phyloP scores from a whole-genome alignment of 225 moss, liverwort and hornwort species.

The Takakia lepidozioides region DNA sequence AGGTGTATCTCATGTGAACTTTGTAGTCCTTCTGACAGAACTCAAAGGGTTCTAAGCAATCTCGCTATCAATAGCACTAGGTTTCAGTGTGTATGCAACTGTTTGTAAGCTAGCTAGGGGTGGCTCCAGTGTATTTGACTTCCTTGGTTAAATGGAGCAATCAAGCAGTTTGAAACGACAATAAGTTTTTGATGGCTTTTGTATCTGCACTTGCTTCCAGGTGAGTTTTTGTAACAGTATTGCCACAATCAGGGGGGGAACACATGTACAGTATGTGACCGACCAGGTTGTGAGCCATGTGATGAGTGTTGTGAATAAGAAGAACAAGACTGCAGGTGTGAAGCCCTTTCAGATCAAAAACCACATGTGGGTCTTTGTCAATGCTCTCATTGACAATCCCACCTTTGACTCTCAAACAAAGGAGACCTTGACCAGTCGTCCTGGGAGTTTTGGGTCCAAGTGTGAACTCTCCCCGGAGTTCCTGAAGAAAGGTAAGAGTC shows the following conservation, averaged over 20 bases:
- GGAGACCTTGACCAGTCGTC: slow-evolving; percentile 80
- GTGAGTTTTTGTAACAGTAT: slow-evolving; percentile 98
- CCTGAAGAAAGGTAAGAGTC: slow-evolving; percentile 81
- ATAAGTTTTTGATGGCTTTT: no score
- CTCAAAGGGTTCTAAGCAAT: no score
- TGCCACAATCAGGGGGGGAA: slow-evolving; percentile 93
- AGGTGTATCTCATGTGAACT: no score
- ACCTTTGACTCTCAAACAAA: slow-evolving; percentile 99
- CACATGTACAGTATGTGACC: slow-evolving; percentile 71
- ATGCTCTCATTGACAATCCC: slow-evolving; percentile 96
- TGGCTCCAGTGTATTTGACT: no score
- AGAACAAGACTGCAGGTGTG: slow-evolving; percentile 77
- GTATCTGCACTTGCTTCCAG: no score
- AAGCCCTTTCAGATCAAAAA: slow-evolving; percentile 76
- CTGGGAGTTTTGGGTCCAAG: slow-evolving; percentile 89
- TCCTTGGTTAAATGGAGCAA: no score
- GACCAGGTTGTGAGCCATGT: slow-evolving; percentile 81
- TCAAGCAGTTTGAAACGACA: no score
- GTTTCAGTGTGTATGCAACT: no score
- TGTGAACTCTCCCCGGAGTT: slow-evolving; percentile 80
- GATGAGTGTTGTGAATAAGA: slow-evolving; percentile 67
- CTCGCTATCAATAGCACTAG: no score
- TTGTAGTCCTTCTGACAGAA: no score
- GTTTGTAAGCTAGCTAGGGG: no score
- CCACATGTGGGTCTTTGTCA: slow-evolving; percentile 97